Conservation (phyloP, 768 basidiomycete genomes). For the Kwoniella newhampshirensis region DNA sequence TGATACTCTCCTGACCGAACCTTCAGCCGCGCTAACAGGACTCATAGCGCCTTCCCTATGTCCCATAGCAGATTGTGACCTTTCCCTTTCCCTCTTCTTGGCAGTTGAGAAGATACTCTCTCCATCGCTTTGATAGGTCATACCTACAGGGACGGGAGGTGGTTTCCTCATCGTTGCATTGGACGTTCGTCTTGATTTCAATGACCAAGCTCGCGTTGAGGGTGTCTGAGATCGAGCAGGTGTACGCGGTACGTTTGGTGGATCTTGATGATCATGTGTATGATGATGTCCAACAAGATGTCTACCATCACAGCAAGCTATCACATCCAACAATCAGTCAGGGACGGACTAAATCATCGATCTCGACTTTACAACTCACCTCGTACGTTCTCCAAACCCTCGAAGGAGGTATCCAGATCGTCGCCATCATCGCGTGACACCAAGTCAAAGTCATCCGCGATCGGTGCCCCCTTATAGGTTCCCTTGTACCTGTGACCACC, state of each 20-base stretch:
- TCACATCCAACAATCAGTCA: background rate
- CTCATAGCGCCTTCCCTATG: conserved; percentile 11
- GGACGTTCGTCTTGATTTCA: conserved; percentile 20
- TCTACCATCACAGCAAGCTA: conserved; percentile 51
- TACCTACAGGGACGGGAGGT: background rate
- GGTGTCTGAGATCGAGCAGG: conserved; percentile 25
- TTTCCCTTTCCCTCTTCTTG: conserved; percentile 13
- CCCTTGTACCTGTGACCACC: conserved; percentile 47
- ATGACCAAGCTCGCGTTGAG: conserved; percentile 24
- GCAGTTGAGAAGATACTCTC: conserved; percentile 15
- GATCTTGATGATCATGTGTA: conserved; percentile 33
- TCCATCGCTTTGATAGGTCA: conserved; percentile 3
- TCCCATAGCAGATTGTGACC: conserved; percentile 23
- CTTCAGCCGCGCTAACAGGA: background rate
- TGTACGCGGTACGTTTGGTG: conserved; percentile 14
- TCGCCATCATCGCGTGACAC: conserved; percentile 49
- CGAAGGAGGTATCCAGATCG: conserved; percentile 67
- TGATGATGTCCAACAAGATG: conserved; percentile 46
- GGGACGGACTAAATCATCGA: background rate
- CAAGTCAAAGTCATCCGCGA: conserved; percentile 43
- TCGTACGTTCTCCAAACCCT: conserved; percentile 91
- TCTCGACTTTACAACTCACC: conserved; percentile 50
- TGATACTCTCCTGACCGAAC: background rate
- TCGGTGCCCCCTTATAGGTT: conserved; percentile 32
- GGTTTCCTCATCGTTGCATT: conserved; percentile 10